A percentile compares a stretch with the other conserved stretches of the same genome.
phyloP scores from a whole-genome alignment of 768 basidiomycete genomes.

The Suillus lakei region DNA sequence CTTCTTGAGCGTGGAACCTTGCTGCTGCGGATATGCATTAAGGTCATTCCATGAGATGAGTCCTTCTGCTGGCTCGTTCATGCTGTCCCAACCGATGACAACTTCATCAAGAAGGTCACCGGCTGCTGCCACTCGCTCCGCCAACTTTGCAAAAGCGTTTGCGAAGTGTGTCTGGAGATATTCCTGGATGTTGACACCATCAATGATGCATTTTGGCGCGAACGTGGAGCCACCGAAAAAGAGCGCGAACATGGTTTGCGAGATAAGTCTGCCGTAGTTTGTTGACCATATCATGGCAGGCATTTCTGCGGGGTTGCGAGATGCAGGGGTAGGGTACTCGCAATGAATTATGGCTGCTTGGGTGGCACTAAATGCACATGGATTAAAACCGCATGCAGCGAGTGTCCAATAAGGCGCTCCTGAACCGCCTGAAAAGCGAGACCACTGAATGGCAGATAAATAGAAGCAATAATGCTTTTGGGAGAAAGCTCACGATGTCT shows the following conservation, averaged over 20 bases:
- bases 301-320: constrained; percentile 70
- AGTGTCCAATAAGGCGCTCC: constrained; percentile 96
- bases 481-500: constrained; percentile 68
- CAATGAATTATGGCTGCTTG: constrained; percentile 86
- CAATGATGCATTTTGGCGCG: constrained; percentile 89
- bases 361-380: constrained; percentile 82
- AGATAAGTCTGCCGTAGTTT: constrained; percentile 88
- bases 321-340: constrained; percentile 72
- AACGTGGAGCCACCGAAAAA: constrained; percentile 92
- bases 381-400: constrained; percentile 87
- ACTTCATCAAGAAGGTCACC: constrained; percentile 83
- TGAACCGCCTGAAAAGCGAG: constrained; percentile 92
- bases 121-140: constrained; percentile 74
- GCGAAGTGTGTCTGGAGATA: constrained; percentile 82
- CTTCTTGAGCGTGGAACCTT: constrained; percentile 79
- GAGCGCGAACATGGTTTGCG: constrained; percentile 90
- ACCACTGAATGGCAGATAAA: constrained; percentile 64
- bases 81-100: constrained; percentile 94
- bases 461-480: neutral
- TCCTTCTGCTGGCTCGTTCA: constrained; percentile 95
- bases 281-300: constrained; percentile 98
- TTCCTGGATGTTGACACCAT: constrained; percentile 91
- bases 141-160: constrained; percentile 74
- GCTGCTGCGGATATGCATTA: constrained; percentile 60
- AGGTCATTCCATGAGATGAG: constrained; percentile 70